Conservation (phyloP, 257 asterid species). For the Rauvolfia tetraphylla region DNA sequence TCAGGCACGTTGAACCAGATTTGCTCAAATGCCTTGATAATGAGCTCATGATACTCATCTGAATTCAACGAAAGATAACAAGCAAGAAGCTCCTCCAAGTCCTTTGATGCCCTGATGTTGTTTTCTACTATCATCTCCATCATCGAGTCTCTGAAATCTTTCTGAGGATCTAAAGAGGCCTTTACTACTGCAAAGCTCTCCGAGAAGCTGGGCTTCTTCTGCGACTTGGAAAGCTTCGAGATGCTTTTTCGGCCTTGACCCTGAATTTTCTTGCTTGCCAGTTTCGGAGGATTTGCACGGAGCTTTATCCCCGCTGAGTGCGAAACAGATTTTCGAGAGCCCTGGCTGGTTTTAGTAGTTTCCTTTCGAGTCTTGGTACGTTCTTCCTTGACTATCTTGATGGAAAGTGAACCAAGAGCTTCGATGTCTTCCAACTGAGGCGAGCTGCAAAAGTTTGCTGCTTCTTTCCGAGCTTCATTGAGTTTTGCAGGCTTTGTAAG, state of each 20-base stretch:
- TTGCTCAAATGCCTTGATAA: constrained; percentile 79
- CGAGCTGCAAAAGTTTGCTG: constrained; percentile 6
- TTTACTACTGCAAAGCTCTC: constrained; percentile 86
- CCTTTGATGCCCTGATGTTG: constrained; percentile 59
- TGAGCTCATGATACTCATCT: constrained; percentile 63
- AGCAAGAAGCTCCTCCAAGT: constrained; percentile 80
- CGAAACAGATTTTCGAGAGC: constrained; percentile 46
- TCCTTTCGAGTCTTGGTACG: neutral
- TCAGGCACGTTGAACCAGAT: constrained; percentile 68
- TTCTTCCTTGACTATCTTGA: constrained; percentile 5
- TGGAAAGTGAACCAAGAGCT: constrained; percentile 9
- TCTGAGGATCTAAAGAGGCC: constrained; percentile 79
- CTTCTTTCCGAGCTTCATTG: constrained; percentile 3
- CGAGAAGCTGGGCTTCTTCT: constrained; percentile 22
- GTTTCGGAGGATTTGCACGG: constrained; percentile 40
- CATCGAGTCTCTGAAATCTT: constrained; percentile 85
- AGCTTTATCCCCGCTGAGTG: constrained; percentile 53
- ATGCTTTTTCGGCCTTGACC: constrained; percentile 32
- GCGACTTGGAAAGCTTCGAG: constrained; percentile 21
- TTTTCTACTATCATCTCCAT: constrained; percentile 88
- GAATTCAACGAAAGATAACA: constrained; percentile 77
- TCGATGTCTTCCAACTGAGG: constrained; percentile 3
- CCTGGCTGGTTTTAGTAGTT: neutral
- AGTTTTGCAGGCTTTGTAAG: constrained; percentile 36
- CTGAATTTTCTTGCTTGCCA: constrained; percentile 34